A percentile compares a stretch with the other conserved stretches of the same genome.
phyloP scores from a whole-genome alignment of 129 eudicot genomes.

The Flaveria ramosissima region DNA sequence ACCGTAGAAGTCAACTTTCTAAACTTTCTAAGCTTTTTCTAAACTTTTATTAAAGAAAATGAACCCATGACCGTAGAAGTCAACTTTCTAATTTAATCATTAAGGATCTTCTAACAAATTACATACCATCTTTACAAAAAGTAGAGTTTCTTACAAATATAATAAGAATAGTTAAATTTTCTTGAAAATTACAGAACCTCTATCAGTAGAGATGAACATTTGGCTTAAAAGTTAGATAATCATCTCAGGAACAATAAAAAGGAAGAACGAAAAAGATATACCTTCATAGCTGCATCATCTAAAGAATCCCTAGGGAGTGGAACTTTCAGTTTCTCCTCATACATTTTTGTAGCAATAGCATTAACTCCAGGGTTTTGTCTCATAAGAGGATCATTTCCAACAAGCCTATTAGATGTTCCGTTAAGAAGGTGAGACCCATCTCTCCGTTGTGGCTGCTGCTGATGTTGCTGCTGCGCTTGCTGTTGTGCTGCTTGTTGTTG shows the following conservation, averaged over 20 bases:
- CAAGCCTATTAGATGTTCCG: slow-evolving; percentile 74
- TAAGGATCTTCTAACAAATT: neutral
- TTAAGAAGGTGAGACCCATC: slow-evolving; percentile 81
- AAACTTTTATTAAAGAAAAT: neutral
- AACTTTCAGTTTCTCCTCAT: slow-evolving; percentile 77
- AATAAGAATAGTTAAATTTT: neutral
- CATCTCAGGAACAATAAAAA: neutral
- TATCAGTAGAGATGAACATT: neutral
- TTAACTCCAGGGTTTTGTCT: slow-evolving; percentile 87
- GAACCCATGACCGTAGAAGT: neutral
- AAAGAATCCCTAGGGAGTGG: slow-evolving; percentile 64
- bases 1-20: neutral
- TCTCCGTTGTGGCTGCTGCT: slow-evolving; percentile 79
- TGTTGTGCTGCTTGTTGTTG: slow-evolving; percentile 65
- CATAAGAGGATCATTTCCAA: slow-evolving; percentile 79
- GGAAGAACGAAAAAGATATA: slow-evolving; percentile 18
- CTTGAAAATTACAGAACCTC: neutral
- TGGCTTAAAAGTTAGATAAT: neutral
- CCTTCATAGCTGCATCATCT: slow-evolving; percentile 86
- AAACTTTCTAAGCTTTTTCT: neutral
- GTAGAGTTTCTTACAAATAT: neutral
- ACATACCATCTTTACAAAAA: neutral
- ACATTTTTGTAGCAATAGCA: slow-evolving; percentile 90
- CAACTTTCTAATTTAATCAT: neutral
- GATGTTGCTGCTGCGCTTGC: slow-evolving; percentile 64